Conservation (phyloP, 73 alveolate species). For the Paramecium sonneborni region DNA sequence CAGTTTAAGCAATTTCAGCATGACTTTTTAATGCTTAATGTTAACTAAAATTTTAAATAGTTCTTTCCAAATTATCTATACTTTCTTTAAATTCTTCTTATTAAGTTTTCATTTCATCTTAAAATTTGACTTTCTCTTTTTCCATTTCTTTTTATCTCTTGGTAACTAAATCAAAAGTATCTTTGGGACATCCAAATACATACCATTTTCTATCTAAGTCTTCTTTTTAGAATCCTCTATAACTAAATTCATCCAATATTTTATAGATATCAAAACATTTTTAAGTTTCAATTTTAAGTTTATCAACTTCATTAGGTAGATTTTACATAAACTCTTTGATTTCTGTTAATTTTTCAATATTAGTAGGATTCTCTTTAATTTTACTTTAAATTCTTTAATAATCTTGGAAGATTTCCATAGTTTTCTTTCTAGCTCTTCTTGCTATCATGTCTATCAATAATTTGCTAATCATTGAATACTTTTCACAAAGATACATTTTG, state of each 20-base stretch:
- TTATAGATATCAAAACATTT: conserved; percentile 90
- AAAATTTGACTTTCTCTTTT: conserved; percentile 93
- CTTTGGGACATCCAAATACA: conserved; percentile 96
- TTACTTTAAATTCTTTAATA: conserved; percentile 94
- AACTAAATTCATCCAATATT: conserved; percentile 94
- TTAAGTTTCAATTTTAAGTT: conserved; percentile 86
- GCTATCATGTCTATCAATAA: conserved; percentile 94
- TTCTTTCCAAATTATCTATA: conserved; percentile 92
- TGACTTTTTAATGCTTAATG: conserved; percentile 90
- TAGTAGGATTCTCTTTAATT: conserved; percentile 90
- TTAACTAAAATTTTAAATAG: conserved; percentile 90
- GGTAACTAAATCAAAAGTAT: conserved; percentile 86
- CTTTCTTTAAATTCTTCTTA: conserved; percentile 96
- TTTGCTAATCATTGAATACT: conserved; percentile 90
- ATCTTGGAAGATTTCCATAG: conserved; percentile 86
- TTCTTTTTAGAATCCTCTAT: conserved; percentile 87
- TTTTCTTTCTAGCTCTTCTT: conserved; percentile 94
- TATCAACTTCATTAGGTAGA: conserved; percentile 93
- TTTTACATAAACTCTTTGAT: conserved; percentile 93
- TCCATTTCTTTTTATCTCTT: conserved; percentile 92
- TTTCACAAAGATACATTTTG: conserved; percentile 90
- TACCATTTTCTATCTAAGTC: conserved; percentile 97
- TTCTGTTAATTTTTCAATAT: conserved; percentile 96
- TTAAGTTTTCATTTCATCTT: conserved; percentile 92
- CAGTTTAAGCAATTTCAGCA: conserved; percentile 89